Percentiles rank a stretch among this genome's conserved stretches.
Evolutionary conservation across 2,329 filamentous ascomycete genomes (phyloP).

Genomic region (Botrytis paeoniae): DNA sequence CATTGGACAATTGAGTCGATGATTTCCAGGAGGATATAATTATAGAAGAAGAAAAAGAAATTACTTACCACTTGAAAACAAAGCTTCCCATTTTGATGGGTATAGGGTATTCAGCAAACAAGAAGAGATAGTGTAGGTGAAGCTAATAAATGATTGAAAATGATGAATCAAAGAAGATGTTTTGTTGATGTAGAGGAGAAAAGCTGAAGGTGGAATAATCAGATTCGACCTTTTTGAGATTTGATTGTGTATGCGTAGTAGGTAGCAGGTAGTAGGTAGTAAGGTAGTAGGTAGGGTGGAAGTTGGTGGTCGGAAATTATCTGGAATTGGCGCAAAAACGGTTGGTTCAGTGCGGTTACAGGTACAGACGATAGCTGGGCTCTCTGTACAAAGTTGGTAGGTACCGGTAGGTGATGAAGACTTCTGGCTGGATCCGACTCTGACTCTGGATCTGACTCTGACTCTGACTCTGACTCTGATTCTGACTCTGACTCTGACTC

Average conservation of each 20-base stretch:
- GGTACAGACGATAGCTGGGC: background rate
- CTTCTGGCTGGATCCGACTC: background rate
- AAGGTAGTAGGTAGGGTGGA: background rate
- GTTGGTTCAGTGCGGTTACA: slow-evolving; percentile 13
- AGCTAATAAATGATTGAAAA: background rate
- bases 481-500: background rate
- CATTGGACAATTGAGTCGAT: background rate
- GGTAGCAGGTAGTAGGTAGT: background rate
- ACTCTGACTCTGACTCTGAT: background rate
- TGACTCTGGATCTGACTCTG: background rate
- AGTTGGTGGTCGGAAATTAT: slow-evolving; percentile 16
- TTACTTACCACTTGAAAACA: slow-evolving; percentile 40
- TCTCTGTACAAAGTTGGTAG: background rate
- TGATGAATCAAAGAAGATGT: background rate
- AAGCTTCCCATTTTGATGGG: slow-evolving; percentile 39
- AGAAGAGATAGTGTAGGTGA: background rate
- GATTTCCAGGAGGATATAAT: background rate
- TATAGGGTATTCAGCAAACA: slow-evolving; percentile 6
- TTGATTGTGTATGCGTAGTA: background rate
- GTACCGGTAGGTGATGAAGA: background rate
- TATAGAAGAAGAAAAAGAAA: background rate
- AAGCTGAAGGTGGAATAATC: background rate
- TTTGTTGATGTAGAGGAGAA: background rate
- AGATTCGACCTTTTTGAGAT: background rate
- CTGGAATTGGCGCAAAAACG: slow-evolving; percentile 3